Base-by-base conservation (phyloP, 1,284 basidiomycete genomes). In the Pseudozyma pruni region DNA sequence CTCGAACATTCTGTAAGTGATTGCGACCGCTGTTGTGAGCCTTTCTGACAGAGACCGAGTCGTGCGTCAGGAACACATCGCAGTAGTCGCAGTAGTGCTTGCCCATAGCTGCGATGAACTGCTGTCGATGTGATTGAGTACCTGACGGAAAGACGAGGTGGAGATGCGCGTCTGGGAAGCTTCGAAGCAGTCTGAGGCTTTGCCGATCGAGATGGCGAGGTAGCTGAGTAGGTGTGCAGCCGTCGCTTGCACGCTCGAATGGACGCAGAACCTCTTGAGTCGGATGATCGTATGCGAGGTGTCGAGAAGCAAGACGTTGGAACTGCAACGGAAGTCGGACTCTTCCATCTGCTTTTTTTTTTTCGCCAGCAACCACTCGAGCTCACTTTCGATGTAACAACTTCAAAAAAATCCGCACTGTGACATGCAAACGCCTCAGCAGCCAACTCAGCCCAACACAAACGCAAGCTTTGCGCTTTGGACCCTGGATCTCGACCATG, bases 11-110 rank as follows among this genome's bases (percentile, higher is more conserved):
- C 47, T 92, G 87, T 38, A 98, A 87, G 82, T 98, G 95, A 84
- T 98, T 98, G 60, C 94, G 87, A 62, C 95, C 95, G 70, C 90
- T 93, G 85, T 98, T 98, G 84, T 98, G 95, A 43, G 95, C 95
- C 84, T 97, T 97, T 72, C 95, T 91, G 32, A 98, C 95, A 8
- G 76, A 79, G 17, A 75, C 73, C 35, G 78, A 80, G 47, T 81
- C 79, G 58, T 81, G 80, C 20, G 80, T 81, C 17, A 81, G 49
- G 39, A 78, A 78, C 23, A 81, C 79, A 54, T 81, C 80, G 55
- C 80, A 81, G 50, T 78, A 81, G 57, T 81, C 78, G 42, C 79
- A 81, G 20, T 81, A 81, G 50, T 81, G 79, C 42, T 81, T 81
- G 20, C 78, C 78, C 78, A 78, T 80, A 8, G 4, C 37, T 49